phyloP scores from a whole-genome alignment of 176 grass and related monocot species.

The Areca catechu region DNA sequence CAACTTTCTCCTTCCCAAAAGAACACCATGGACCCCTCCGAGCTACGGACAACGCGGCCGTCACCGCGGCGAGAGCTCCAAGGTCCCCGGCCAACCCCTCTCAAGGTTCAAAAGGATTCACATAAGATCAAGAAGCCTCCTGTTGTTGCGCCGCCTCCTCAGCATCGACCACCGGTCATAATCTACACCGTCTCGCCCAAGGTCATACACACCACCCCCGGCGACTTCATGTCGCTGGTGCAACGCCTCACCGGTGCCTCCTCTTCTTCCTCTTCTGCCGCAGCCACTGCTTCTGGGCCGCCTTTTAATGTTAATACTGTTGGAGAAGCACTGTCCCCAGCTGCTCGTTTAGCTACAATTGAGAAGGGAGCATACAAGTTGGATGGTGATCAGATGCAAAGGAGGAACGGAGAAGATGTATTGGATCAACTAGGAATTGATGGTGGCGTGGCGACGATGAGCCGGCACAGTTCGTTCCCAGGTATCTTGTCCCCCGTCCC shows the following conservation, averaged over 20 bases:
- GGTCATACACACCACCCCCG: conserved; percentile 35
- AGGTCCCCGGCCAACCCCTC: conserved; percentile 6
- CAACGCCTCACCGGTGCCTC: conserved; percentile 48
- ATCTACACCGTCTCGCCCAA: conserved; percentile 55
- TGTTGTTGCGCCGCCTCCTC: neutral
- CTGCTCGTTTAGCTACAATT: conserved; percentile 15
- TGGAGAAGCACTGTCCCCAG: conserved; percentile 8
- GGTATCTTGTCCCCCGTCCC: conserved; percentile 24
- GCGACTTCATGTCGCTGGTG: conserved; percentile 67
- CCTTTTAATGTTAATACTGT: neutral
- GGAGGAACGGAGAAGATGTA: conserved; percentile 4
- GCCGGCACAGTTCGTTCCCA: neutral
- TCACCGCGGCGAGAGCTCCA: no score
- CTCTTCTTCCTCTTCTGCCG: neutral
- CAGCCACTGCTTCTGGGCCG: neutral
- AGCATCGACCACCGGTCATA: conserved; percentile 35
- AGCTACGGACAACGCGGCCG: no score
- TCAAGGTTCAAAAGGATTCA: conserved; percentile 34
- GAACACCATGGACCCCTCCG: no score
- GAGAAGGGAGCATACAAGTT: conserved; percentile 4
- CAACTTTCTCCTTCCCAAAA: no score
- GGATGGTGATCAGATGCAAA: neutral
- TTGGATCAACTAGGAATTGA: conserved; percentile 12
- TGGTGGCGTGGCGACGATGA: neutral
- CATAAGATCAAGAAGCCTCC: conserved; percentile 39